Percentiles rank a stretch among this genome's conserved stretches.
Conservation (phyloP, 2,329 filamentous ascomycete species). For the Diplocarpon rosae region DNA sequence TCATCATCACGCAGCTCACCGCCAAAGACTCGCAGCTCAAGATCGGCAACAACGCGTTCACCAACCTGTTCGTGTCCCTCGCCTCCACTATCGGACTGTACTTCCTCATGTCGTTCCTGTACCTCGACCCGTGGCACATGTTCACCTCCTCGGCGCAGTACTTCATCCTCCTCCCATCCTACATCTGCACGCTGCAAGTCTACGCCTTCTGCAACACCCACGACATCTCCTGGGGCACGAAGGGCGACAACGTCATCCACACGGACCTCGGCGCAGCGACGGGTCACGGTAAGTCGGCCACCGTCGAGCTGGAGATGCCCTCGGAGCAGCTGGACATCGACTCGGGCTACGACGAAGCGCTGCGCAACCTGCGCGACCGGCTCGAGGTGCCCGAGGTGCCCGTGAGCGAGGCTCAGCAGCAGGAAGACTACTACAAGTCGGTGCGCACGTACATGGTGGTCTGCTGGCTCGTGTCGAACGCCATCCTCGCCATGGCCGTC, state of each 20-base stretch:
- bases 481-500: constrained; percentile 85
- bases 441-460: constrained; percentile 98
- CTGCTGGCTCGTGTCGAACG: constrained; percentile 86
- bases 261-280: constrained; percentile 74
- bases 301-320: constrained; percentile 94
- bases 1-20: constrained; percentile 70
- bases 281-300: constrained; percentile 58
- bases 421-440: constrained; percentile 97
- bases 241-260: constrained; percentile 91
- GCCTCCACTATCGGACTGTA: constrained; percentile 85
- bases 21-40: constrained; percentile 35
- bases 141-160: constrained; percentile 87
- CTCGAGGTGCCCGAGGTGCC: constrained; percentile 61
- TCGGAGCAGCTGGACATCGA: constrained; percentile 97
- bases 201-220: constrained; percentile 99
- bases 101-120: constrained; percentile 92
- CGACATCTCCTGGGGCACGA: constrained; percentile 98
- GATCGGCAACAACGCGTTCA: constrained; percentile 82
- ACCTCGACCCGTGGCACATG: constrained; percentile 98
- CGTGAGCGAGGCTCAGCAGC: constrained; percentile 66
- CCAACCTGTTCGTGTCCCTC: constrained; percentile 86
- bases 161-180: constrained; percentile 81
- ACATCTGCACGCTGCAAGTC: constrained; percentile 95
- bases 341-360: constrained; percentile 90
- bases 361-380: constrained; percentile 88